Evolutionary conservation across 805 yeast species (phyloP).

Genomic region (Candida yuanshanica): DNA sequence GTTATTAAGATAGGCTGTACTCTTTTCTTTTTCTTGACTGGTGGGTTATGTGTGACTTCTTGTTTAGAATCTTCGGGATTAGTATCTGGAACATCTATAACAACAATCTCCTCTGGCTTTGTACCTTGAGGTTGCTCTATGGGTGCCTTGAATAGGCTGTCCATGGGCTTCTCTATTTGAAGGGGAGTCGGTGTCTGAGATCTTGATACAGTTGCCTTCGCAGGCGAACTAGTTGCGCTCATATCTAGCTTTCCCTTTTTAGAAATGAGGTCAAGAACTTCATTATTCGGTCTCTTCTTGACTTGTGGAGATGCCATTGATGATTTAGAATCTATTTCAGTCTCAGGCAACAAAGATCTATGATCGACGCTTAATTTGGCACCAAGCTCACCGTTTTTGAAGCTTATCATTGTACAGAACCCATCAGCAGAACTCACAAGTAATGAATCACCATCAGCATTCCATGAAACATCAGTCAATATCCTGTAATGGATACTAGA

Average conservation of each 20-base stretch:
- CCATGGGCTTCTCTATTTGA: too few relatives aligned
- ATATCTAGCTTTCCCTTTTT: background rate
- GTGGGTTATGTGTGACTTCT: slow-evolving; percentile 4
- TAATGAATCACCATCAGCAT: slow-evolving; percentile 62
- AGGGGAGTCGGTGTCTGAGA: too few relatives aligned
- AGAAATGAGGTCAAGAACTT: background rate
- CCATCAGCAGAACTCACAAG: slow-evolving; percentile 89
- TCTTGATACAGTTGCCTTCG: too few relatives aligned
- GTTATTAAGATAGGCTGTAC: slow-evolving; percentile 11
- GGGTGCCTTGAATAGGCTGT: too few relatives aligned
- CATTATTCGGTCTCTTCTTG: slow-evolving; percentile 3
- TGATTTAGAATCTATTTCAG: slow-evolving; percentile 2
- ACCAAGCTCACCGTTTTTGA: slow-evolving; percentile 55
- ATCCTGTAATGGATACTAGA: slow-evolving; percentile 84
- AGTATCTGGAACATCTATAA: too few relatives aligned
- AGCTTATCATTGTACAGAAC: slow-evolving; percentile 66
- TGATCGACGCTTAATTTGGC: slow-evolving; percentile 28
- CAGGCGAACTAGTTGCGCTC: too few relatives aligned
- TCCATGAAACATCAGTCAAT: slow-evolving; percentile 86
- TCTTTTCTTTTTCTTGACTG: slow-evolving; percentile 27
- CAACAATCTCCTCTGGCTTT: background rate
- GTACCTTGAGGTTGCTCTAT: background rate
- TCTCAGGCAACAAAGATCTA: slow-evolving; percentile 13
- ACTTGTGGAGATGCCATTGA: slow-evolving; percentile 3
- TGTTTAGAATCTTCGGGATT: too few relatives aligned